Conservation (phyloP, 139 green algal genomes). For the Asterochloris erici region DNA sequence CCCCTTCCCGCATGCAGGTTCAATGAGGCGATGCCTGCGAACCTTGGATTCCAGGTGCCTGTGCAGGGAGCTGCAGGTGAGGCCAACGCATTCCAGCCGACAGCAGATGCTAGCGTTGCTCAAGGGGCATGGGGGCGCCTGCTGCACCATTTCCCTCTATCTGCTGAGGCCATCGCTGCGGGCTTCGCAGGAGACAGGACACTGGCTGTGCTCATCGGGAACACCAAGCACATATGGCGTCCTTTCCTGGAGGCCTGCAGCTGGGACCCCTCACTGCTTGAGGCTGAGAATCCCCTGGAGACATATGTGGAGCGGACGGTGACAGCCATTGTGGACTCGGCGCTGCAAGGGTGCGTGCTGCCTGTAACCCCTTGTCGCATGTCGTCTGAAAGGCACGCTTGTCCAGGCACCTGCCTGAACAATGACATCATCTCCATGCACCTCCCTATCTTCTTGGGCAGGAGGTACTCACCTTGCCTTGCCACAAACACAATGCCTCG, state of each 20-base stretch:
- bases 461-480: background rate
- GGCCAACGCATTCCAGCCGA: background rate
- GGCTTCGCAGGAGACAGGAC: slow-evolving; percentile 12
- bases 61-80: background rate
- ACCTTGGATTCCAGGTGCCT: background rate
- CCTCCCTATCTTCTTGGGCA: background rate
- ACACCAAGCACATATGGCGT: slow-evolving; percentile 34
- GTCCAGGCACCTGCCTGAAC: background rate
- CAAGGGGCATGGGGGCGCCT: too few species aligned
- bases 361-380: background rate
- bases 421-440: background rate
- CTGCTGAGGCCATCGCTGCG: slow-evolving; percentile 33
- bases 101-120: too few species aligned
- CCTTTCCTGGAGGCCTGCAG: slow-evolving; percentile 26
- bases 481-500: background rate
- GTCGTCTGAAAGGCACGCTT: background rate
- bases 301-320: slow-evolving; percentile 24
- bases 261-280: slow-evolving; percentile 13
- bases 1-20: background rate
- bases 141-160: background rate
- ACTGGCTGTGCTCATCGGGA: slow-evolving; percentile 34
- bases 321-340: background rate
- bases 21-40: background rate
- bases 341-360: background rate
- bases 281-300: slow-evolving; percentile 29